Percentiles rank a stretch among this genome's conserved stretches.
These are phyloP conservation scores for Mrakia hoshinonis DNA, from an alignment of 768 basidiomycete species.

Conservation along the genomic window DNA sequence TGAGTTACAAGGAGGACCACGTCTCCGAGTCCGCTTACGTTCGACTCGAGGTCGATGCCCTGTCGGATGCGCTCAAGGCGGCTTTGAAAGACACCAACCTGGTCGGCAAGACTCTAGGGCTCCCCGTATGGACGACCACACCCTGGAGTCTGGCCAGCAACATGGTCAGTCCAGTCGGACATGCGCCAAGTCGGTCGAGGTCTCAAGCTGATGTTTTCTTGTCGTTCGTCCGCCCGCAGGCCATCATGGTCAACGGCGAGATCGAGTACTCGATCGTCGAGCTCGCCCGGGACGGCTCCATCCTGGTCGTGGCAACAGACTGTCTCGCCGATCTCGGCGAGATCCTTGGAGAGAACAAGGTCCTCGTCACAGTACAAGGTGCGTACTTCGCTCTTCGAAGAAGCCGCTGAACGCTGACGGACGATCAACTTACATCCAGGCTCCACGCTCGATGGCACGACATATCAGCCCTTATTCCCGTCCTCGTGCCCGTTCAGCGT, in stretches of 20 bases:
- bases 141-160: slow-evolving; percentile 96
- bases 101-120: slow-evolving; percentile 41
- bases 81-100: slow-evolving; percentile 17
- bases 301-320: slow-evolving; percentile 42
- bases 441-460: slow-evolving; percentile 29
- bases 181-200: not conserved
- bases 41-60: slow-evolving; percentile 48
- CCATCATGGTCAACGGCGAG: slow-evolving; percentile 73
- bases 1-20: slow-evolving; percentile 82
- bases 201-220: not conserved
- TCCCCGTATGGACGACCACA: slow-evolving; percentile 94
- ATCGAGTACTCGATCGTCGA: slow-evolving; percentile 56
- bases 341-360: slow-evolving; percentile 38
- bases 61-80: slow-evolving; percentile 30
- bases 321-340: slow-evolving; percentile 38
- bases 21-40: slow-evolving; percentile 82
- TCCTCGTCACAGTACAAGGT: slow-evolving; percentile 39
- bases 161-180: slow-evolving; percentile 52
- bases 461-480: slow-evolving; percentile 36
- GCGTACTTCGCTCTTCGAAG: slow-evolving; percentile 6
- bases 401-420: no score
- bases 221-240: slow-evolving; percentile 46
- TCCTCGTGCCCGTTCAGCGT: slow-evolving; percentile 40
- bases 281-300: slow-evolving; percentile 4
- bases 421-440: no score